Conservation (phyloP, 108 stramenopile genomes). For the Conticribra weissflogii region DNA sequence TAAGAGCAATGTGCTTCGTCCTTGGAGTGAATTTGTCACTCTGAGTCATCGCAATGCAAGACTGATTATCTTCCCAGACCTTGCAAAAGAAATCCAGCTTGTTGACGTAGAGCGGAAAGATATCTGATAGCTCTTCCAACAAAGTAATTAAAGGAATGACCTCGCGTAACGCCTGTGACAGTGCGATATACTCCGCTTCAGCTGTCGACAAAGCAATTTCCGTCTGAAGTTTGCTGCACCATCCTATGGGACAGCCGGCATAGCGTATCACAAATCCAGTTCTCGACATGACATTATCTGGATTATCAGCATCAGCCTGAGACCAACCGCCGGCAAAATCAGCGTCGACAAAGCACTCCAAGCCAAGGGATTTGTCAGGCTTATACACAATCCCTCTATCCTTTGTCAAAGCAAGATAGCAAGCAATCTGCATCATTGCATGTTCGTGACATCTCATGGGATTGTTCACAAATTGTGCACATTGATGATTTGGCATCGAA, state of each 20-base stretch:
- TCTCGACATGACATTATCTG: constrained; percentile 8
- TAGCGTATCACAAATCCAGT: constrained; percentile 20
- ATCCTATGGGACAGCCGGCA: constrained; percentile 12
- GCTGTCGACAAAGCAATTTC: constrained; percentile 44
- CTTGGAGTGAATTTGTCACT: constrained; percentile 25
- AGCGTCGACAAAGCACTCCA: constrained; percentile 58
- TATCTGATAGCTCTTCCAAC: background rate
- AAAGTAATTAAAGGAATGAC: constrained; percentile 16
- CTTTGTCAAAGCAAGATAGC: constrained; percentile 48
- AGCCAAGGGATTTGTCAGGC: constrained; percentile 21
- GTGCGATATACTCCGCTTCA: constrained; percentile 39
- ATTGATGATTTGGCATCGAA: constrained; percentile 57
- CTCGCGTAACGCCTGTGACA: constrained; percentile 22
- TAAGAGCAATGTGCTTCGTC: constrained; percentile 38
- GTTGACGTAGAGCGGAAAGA: background rate
- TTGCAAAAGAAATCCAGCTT: constrained; percentile 4
- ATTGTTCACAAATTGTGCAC: constrained; percentile 29
- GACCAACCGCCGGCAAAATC: constrained; percentile 56
- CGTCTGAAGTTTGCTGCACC: constrained; percentile 35
- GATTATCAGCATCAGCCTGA: constrained; percentile 18
- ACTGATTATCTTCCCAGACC: constrained; percentile 51
- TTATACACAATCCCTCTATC: constrained; percentile 50
- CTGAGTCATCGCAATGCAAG: constrained; percentile 5
- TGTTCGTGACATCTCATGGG: constrained; percentile 53
- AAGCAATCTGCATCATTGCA: constrained; percentile 54